phyloP scores from a whole-genome alignment of 2,329 filamentous ascomycete genomes.

The Acephala macrosclerotiorum region DNA sequence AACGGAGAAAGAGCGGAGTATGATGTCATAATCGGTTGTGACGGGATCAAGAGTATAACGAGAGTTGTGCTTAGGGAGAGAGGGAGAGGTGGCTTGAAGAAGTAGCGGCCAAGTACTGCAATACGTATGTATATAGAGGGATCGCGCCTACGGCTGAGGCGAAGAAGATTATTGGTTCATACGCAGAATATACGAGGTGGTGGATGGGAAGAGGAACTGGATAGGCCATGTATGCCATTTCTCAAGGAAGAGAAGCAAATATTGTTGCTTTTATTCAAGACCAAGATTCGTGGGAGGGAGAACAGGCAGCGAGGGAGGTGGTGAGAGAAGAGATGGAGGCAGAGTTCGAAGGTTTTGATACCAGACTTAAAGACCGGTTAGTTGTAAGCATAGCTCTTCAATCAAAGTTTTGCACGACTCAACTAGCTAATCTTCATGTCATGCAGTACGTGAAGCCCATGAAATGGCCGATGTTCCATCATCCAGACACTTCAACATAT shows the following conservation, averaged over 20 bases:
- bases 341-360: conserved; percentile 52
- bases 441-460: conserved; percentile 28
- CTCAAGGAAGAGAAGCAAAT: conserved; percentile 61
- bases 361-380: conserved; percentile 25
- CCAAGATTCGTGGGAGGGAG: conserved; percentile 49
- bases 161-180: conserved; percentile 50
- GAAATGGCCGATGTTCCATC: conserved; percentile 31
- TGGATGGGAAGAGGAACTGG: conserved; percentile 54
- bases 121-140: conserved; percentile 66
- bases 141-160: conserved; percentile 64
- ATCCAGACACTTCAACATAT: conserved; percentile 47
- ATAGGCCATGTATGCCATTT: conserved; percentile 66
- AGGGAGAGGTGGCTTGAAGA: conserved; percentile 43
- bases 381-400: conserved; percentile 21
- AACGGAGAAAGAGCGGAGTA: conserved; percentile 51
- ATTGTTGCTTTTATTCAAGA: conserved; percentile 55
- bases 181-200: conserved; percentile 49
- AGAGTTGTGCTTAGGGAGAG: conserved; percentile 56
- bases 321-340: conserved; percentile 49
- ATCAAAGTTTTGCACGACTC: neutral
- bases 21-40: conserved; percentile 46
- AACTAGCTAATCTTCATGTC: neutral
- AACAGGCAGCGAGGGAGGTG: conserved; percentile 48
- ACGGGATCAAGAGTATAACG: conserved; percentile 66
- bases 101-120: conserved; percentile 51